A percentile compares a stretch with the other conserved stretches of the same genome.
Conservation (phyloP, 2,329 filamentous ascomycete species). For the Pseudocercospora macadamiae region DNA sequence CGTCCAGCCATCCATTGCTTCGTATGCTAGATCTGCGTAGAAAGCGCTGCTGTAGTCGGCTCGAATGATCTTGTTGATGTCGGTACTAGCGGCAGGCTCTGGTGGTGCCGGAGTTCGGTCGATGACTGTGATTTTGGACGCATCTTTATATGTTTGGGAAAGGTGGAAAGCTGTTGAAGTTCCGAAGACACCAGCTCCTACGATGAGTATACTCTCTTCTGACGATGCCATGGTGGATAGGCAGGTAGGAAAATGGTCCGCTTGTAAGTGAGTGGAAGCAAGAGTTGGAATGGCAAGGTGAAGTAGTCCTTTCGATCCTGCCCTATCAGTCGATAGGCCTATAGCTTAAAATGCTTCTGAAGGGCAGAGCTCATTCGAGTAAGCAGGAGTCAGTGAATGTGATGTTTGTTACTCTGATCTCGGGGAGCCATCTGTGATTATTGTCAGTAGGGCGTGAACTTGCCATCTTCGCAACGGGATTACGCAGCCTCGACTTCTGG, state of each 20-base stretch:
- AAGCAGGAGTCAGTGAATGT: too few relatives aligned
- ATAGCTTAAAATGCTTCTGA: too few relatives aligned
- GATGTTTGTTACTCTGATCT: too few relatives aligned
- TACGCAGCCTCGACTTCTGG: too few relatives aligned
- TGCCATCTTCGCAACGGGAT: too few relatives aligned
- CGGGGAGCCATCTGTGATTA: too few relatives aligned
- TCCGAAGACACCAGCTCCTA: constrained; percentile 44
- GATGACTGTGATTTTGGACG: constrained; percentile 45
- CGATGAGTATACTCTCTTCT: constrained; percentile 41
- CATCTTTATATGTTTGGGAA: constrained; percentile 41
- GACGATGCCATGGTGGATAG: neutral
- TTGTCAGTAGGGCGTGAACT: too few relatives aligned
- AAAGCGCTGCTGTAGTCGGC: constrained; percentile 59
- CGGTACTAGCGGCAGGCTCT: constrained; percentile 64
- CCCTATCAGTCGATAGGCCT: too few relatives aligned
- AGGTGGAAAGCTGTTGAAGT: constrained; percentile 64
- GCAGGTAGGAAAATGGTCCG: neutral
- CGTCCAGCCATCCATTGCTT: constrained; percentile 45
- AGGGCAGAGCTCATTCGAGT: too few relatives aligned
- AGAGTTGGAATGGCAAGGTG: neutral
- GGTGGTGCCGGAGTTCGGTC: constrained; percentile 52
- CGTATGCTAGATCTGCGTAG: constrained; percentile 39
- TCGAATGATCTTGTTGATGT: constrained; percentile 73
- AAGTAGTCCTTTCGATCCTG: neutral
- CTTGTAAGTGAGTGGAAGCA: neutral